These are phyloP conservation scores for Ajuga reptans DNA, from an alignment of 305 asterid species.

Conservation along the genomic window DNA sequence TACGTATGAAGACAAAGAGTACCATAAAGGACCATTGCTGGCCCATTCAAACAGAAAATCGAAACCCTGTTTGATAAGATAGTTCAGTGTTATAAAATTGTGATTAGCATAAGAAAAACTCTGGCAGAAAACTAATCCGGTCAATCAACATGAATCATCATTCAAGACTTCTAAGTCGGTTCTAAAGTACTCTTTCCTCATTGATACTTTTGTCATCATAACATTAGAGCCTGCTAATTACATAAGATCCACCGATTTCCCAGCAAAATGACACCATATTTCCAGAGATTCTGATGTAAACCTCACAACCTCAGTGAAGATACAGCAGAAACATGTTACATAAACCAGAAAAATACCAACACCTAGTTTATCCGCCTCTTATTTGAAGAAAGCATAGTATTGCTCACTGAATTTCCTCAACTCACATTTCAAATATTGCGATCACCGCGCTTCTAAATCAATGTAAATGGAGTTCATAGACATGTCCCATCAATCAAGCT, in stretches of 20 bases:
- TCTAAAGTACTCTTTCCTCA: slow-evolving; percentile 4
- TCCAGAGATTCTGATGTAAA: slow-evolving; percentile 3
- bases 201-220: slow-evolving; percentile 7
- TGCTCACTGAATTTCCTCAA: neutral
- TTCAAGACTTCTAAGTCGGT: too few species aligned
- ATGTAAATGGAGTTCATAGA: neutral
- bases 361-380: neutral
- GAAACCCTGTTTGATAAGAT: neutral
- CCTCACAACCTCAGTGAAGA: neutral
- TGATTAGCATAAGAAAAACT: neutral
- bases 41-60: neutral
- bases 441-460: slow-evolving; percentile 7
- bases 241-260: neutral
- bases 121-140: neutral
- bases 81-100: too few species aligned
- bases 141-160: neutral
- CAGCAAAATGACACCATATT: neutral
- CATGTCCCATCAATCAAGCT: slow-evolving; percentile 4
- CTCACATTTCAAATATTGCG: slow-evolving; percentile 9
- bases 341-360: neutral
- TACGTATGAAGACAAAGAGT: neutral
- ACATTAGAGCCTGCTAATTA: slow-evolving; percentile 13
- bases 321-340: neutral
- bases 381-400: neutral
- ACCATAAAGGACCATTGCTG: neutral